phyloP scores from a whole-genome alignment of 257 asterid genomes.

The Solanum chmielewskii region DNA sequence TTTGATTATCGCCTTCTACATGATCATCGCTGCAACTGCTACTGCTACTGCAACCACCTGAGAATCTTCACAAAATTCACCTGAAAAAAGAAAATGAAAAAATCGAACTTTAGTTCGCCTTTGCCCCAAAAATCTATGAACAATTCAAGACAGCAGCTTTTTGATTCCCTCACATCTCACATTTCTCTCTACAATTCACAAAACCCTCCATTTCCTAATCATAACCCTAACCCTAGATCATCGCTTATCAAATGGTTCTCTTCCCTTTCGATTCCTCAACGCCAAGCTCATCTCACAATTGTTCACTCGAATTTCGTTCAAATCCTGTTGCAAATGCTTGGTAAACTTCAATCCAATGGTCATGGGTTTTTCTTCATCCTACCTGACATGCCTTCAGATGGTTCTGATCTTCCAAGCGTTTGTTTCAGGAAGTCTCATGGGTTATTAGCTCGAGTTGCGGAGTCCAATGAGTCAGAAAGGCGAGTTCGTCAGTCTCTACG shows the following conservation, averaged over 20 bases:
- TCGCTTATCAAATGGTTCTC: slow-evolving; percentile 83
- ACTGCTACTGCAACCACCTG: neutral
- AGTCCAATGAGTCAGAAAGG: slow-evolving; percentile 30
- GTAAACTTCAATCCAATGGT: slow-evolving; percentile 37
- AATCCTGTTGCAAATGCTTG: slow-evolving; percentile 56
- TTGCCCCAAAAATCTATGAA: neutral
- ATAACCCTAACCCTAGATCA: slow-evolving; percentile 30
- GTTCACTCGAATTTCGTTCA: slow-evolving; percentile 42
- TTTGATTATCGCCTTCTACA: neutral
- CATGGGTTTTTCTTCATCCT: slow-evolving; percentile 60
- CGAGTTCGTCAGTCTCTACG: slow-evolving; percentile 38
- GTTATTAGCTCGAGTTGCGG: slow-evolving; percentile 36
- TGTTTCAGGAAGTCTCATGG: slow-evolving; percentile 75
- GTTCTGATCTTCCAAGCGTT: slow-evolving; percentile 55
- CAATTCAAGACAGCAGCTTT: slow-evolving; percentile 39
- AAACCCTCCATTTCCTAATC: slow-evolving; percentile 12
- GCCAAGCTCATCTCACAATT: slow-evolving; percentile 68
- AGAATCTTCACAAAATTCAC: neutral
- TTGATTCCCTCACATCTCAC: slow-evolving; percentile 80
- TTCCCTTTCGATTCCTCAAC: slow-evolving; percentile 63
- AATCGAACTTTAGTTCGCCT: neutral
- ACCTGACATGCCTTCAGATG: slow-evolving; percentile 55
- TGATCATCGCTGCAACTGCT: neutral
- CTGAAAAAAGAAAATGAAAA: neutral
- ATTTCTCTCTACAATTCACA: slow-evolving; percentile 66